Percentiles rank a stretch among this genome's conserved stretches.
These are phyloP conservation scores for Tuber microsphaerosporum DNA, from an alignment of 495 filamentous ascomycete genomes.

Conservation along the genomic window DNA sequence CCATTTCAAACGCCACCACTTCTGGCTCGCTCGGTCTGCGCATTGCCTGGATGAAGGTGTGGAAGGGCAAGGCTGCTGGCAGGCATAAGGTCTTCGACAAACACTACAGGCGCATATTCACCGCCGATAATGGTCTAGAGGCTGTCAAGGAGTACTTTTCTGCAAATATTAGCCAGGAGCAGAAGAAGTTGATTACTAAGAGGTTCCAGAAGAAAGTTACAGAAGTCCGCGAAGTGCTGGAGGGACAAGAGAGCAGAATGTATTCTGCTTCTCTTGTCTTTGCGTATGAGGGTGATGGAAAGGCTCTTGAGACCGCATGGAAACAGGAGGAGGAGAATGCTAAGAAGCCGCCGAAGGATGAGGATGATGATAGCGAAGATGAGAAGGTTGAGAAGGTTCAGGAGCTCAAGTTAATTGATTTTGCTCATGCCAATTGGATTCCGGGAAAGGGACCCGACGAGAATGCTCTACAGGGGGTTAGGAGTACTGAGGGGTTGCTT, in stretches of 20 bases:
- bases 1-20: slow-evolving; percentile 72
- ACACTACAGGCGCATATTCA: slow-evolving; percentile 73
- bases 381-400: slow-evolving; percentile 64
- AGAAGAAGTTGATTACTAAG: slow-evolving; percentile 53
- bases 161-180: slow-evolving; percentile 52
- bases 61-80: slow-evolving; percentile 54
- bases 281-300: slow-evolving; percentile 81
- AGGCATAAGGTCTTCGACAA: slow-evolving; percentile 74
- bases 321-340: slow-evolving; percentile 51
- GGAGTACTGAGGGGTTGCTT: slow-evolving; percentile 65
- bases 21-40: slow-evolving; percentile 74
- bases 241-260: slow-evolving; percentile 81
- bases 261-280: slow-evolving; percentile 85
- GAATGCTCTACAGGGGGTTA: slow-evolving; percentile 69
- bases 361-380: slow-evolving; percentile 61
- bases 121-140: slow-evolving; percentile 60
- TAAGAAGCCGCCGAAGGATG: slow-evolving; percentile 39
- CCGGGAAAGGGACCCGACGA: slow-evolving; percentile 82
- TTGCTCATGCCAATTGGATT: slow-evolving; percentile 85
- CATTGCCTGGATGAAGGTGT: slow-evolving; percentile 91
- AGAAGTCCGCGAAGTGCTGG: slow-evolving; percentile 57
- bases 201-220: slow-evolving; percentile 62
- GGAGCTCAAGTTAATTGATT: slow-evolving; percentile 85
- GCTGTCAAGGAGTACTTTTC: slow-evolving; percentile 70
- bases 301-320: slow-evolving; percentile 59